phyloP scores from a whole-genome alignment of 2,329 filamentous ascomycete species.

The Fusarium ambrosium region DNA sequence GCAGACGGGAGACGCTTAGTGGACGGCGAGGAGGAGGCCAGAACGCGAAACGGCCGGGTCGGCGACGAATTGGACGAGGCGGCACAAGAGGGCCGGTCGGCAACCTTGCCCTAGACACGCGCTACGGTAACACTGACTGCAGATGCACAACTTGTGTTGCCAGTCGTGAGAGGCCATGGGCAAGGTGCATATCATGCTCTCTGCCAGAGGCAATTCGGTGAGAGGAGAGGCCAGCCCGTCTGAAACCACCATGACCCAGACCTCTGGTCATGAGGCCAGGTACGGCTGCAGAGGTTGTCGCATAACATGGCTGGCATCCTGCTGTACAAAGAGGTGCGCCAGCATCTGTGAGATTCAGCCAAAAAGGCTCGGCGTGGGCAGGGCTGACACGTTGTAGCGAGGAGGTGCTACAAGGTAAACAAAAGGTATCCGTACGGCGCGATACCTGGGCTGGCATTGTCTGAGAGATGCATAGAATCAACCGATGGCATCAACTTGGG shows the following conservation, averaged over 20 bases:
- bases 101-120: conserved; percentile 37
- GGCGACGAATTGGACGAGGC: conserved; percentile 29
- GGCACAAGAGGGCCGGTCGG: conserved; percentile 31
- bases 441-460: conserved; percentile 1
- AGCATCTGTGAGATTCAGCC: conserved; percentile 8
- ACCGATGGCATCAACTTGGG: conserved; percentile 9
- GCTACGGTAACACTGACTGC: conserved; percentile 38
- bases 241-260: conserved; percentile 26
- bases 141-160: conserved; percentile 37
- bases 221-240: conserved; percentile 12
- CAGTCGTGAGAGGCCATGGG: conserved; percentile 30
- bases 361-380: conserved; percentile 21
- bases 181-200: conserved; percentile 32
- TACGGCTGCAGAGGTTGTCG: conserved; percentile 28
- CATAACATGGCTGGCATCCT: conserved; percentile 26
- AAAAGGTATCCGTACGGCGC: neutral
- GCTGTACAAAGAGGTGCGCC: conserved; percentile 13
- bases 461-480: conserved; percentile 10
- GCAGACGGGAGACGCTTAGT: conserved; percentile 24
- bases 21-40: conserved; percentile 27
- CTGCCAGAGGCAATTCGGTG: conserved; percentile 15
- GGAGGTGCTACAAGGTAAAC: neutral
- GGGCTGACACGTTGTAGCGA: conserved; percentile 23
- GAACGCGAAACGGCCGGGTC: conserved; percentile 33
- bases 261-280: conserved; percentile 26